These are phyloP conservation scores for Candida wancherniae DNA, from an alignment of 805 yeast genomes.

Conservation along the genomic window DNA sequence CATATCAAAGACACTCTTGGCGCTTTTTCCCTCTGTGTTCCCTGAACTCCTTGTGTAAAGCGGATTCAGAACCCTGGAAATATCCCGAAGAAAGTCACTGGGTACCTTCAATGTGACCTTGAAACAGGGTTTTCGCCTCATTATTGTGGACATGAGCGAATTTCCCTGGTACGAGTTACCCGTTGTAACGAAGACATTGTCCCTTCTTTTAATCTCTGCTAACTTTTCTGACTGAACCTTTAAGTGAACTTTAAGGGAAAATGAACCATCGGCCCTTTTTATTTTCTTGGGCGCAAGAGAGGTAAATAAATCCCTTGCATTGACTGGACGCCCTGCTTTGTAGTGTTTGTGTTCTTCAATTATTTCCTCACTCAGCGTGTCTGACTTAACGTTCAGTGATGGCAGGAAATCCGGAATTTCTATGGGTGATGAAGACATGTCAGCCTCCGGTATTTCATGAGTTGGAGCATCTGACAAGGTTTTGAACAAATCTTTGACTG, in stretches of 20 bases:
- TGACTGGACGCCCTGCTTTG: too few species aligned
- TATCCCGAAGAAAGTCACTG: slow-evolving; percentile 4
- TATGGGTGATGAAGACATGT: too few species aligned
- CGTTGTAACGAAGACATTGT: slow-evolving; percentile 10
- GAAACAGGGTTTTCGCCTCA: slow-evolving; percentile 6
- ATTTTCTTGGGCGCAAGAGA: slow-evolving; percentile 10
- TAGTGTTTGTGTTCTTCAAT: too few species aligned
- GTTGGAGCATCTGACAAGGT: too few species aligned
- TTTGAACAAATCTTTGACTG: too few species aligned
- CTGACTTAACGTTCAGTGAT: too few species aligned
- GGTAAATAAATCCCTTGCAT: slow-evolving; percentile 11
- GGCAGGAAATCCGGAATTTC: too few species aligned
- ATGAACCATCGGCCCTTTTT: slow-evolving; percentile 11
- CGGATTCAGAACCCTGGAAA: slow-evolving; percentile 11
- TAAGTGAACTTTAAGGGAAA: slow-evolving; percentile 14
- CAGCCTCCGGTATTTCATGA: too few species aligned
- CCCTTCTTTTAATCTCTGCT: slow-evolving; percentile 21
- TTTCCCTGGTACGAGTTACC: slow-evolving; percentile 1
- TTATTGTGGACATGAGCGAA: slow-evolving; percentile 9
- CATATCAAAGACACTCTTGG: slow-evolving; percentile 28
- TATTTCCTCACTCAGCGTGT: too few species aligned
- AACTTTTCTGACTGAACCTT: slow-evolving; percentile 22
- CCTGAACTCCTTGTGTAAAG: slow-evolving; percentile 14
- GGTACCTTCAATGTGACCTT: slow-evolving; percentile 14
- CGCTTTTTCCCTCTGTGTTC: slow-evolving; percentile 9